A percentile compares a stretch with the other conserved stretches of the same genome.
phyloP scores from a whole-genome alignment of 2,329 filamentous ascomycete species.

The Monosporascus ibericus region DNA sequence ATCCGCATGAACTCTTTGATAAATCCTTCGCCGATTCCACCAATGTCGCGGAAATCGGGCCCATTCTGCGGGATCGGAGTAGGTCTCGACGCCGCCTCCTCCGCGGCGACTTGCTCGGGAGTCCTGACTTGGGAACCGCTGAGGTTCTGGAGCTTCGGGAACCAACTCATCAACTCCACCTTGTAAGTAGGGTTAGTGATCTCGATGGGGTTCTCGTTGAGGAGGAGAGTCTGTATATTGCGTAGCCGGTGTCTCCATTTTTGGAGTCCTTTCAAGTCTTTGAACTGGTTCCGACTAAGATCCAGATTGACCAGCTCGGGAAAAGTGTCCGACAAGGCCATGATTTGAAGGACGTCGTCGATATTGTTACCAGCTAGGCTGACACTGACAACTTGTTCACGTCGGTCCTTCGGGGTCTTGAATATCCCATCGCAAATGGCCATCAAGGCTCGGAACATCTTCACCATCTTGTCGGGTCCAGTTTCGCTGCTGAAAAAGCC shows the following conservation, averaged over 20 bases:
- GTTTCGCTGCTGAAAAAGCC: constrained; percentile 69
- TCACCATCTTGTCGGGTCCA: constrained; percentile 83
- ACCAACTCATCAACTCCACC: constrained; percentile 71
- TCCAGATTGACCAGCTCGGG: constrained; percentile 85
- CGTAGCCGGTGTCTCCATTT: constrained; percentile 76
- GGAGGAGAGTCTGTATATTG: constrained; percentile 71
- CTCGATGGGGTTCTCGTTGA: constrained; percentile 71
- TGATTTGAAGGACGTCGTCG: constrained; percentile 64
- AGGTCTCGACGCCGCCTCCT: constrained; percentile 42
- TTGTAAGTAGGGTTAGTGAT: constrained; percentile 53
- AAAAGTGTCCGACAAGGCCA: constrained; percentile 69
- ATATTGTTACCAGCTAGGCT: constrained; percentile 78
- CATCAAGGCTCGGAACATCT: constrained; percentile 91
- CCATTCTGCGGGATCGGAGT: constrained; percentile 56
- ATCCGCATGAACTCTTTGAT: constrained; percentile 65
- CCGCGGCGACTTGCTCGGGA: constrained; percentile 59
- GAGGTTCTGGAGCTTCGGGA: constrained; percentile 70
- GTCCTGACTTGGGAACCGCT: constrained; percentile 71
- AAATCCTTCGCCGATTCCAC: constrained; percentile 69
- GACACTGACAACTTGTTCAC: constrained; percentile 74
- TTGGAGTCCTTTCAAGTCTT: constrained; percentile 59
- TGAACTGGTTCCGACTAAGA: constrained; percentile 76
- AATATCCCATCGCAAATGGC: constrained; percentile 75
- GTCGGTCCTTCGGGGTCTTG: constrained; percentile 63
- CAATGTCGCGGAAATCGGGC: constrained; percentile 68